Percentiles rank a stretch among this genome's conserved stretches.
Conservation (phyloP, 805 yeast genomes). For the Yarrowia divulgata region DNA sequence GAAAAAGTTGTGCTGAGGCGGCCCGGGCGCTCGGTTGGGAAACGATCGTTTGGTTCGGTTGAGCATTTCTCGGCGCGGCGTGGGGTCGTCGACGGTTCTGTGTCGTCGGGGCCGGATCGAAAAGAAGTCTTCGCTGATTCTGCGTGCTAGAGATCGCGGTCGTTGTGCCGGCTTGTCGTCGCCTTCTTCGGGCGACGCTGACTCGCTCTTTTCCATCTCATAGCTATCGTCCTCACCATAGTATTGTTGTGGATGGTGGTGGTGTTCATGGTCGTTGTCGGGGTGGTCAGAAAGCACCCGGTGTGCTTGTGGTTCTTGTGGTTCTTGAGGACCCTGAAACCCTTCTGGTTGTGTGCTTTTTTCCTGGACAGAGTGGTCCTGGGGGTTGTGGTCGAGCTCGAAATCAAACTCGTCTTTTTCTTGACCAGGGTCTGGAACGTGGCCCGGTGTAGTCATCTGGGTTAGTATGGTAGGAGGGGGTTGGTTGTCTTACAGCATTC, state of each 20-base stretch:
- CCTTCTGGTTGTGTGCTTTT: not conserved
- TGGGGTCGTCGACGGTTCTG: conserved; percentile 14
- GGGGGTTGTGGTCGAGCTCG: conserved; percentile 15
- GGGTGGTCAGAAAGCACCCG: not conserved
- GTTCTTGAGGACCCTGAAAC: not conserved
- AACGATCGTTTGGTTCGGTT: conserved; percentile 16
- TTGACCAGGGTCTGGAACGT: conserved; percentile 32
- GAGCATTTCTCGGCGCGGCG: conserved; percentile 27
- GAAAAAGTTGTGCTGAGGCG: conserved; percentile 7
- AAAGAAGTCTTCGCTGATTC: conserved; percentile 20
- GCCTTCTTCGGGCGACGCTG: conserved; percentile 14
- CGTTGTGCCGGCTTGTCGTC: conserved; percentile 1
- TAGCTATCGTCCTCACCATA: conserved; percentile 29
- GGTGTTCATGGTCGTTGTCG: not conserved
- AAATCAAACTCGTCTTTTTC: conserved; percentile 14
- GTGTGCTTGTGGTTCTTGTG: too few species aligned
- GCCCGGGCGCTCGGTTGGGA: conserved; percentile 30
- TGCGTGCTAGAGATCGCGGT: conserved; percentile 21
- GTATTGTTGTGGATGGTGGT: conserved; percentile 23
- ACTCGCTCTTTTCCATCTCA: conserved; percentile 34
- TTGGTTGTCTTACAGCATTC: not conserved
- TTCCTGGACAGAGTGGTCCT: conserved; percentile 6
- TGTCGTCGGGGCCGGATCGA: conserved; percentile 7
- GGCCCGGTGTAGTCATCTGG: conserved; percentile 29
- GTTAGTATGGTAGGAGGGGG: conserved; percentile 17